phyloP scores from a whole-genome alignment of 1,284 basidiomycete species.

The Ustilago loliicola region DNA sequence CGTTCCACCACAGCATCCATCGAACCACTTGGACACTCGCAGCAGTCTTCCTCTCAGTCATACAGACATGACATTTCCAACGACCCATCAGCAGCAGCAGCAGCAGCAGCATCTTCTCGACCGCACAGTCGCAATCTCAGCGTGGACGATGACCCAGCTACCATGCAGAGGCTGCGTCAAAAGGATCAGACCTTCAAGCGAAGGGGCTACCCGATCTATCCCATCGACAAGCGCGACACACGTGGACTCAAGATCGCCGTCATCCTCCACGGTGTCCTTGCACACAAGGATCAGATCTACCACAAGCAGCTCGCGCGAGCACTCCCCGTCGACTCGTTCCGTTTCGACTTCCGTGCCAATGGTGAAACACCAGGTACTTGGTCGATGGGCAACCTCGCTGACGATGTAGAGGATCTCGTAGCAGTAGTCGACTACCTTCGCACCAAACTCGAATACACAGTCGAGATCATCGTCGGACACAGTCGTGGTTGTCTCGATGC shows the following conservation, averaged over 20 bases:
- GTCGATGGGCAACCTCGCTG: slow-evolving; percentile 40
- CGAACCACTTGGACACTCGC: slow-evolving; percentile 7
- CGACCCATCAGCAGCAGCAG: slow-evolving; percentile 12
- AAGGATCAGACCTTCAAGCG: slow-evolving; percentile 38
- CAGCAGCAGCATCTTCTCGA: background rate
- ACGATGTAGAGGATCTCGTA: slow-evolving; percentile 50
- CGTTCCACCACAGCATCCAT: slow-evolving; percentile 31
- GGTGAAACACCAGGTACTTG: slow-evolving; percentile 46
- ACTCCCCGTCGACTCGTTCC: slow-evolving; percentile 82
- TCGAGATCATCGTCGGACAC: slow-evolving; percentile 43
- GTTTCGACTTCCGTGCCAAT: slow-evolving; percentile 80
- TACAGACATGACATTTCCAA: slow-evolving; percentile 29
- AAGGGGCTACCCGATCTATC: slow-evolving; percentile 30
- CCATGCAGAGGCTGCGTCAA: slow-evolving; percentile 25
- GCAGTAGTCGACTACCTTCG: slow-evolving; percentile 41
- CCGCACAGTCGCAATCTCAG: background rate
- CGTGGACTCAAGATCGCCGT: slow-evolving; percentile 51
- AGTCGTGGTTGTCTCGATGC: slow-evolving; percentile 41
- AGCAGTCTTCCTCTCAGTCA: background rate
- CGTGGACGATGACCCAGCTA: slow-evolving; percentile 34
- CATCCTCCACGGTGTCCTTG: slow-evolving; percentile 61
- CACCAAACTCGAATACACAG: slow-evolving; percentile 36
- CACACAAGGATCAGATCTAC: slow-evolving; percentile 78
- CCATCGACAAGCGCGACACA: slow-evolving; percentile 38
- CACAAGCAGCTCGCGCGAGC: slow-evolving; percentile 79